Conservation (phyloP, 2,329 filamentous ascomycete genomes). For the Stagonosporopsis chrysanthemi region DNA sequence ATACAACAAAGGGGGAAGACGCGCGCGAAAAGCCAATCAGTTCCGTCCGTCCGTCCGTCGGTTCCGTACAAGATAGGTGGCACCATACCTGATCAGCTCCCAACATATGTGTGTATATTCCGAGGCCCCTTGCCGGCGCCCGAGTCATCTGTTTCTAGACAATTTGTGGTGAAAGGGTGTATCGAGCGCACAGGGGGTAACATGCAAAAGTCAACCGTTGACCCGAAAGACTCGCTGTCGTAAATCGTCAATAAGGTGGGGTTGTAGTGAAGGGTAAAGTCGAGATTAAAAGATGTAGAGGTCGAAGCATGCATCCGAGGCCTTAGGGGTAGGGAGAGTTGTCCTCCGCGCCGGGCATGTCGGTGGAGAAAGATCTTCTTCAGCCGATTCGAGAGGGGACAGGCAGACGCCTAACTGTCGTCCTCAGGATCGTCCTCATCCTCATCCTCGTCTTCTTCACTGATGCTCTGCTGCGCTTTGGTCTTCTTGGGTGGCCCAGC, state of each 20-base stretch:
- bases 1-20: constrained; percentile 17
- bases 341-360: background rate
- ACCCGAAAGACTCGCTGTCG: constrained; percentile 49
- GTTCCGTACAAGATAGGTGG: constrained; percentile 14
- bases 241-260: constrained; percentile 46
- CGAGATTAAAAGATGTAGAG: constrained; percentile 32
- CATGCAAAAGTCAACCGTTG: constrained; percentile 40
- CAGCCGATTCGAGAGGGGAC: background rate
- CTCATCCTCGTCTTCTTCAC: constrained; percentile 61
- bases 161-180: constrained; percentile 42
- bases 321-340: background rate
- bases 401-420: constrained; percentile 40
- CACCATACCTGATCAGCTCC: constrained; percentile 8
- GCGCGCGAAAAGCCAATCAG: constrained; percentile 13
- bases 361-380: background rate
- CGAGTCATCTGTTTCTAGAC: constrained; percentile 33
- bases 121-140: constrained; percentile 21
- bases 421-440: constrained; percentile 62
- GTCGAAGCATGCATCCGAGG: constrained; percentile 17
- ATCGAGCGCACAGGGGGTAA: constrained; percentile 38
- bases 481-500: constrained; percentile 57
- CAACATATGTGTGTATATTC: constrained; percentile 25
- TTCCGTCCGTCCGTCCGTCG: background rate
- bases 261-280: constrained; percentile 29
- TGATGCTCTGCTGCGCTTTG: constrained; percentile 58